phyloP scores from a whole-genome alignment of 1,139 yeast species.

The Yamadazyma friedrichii region DNA sequence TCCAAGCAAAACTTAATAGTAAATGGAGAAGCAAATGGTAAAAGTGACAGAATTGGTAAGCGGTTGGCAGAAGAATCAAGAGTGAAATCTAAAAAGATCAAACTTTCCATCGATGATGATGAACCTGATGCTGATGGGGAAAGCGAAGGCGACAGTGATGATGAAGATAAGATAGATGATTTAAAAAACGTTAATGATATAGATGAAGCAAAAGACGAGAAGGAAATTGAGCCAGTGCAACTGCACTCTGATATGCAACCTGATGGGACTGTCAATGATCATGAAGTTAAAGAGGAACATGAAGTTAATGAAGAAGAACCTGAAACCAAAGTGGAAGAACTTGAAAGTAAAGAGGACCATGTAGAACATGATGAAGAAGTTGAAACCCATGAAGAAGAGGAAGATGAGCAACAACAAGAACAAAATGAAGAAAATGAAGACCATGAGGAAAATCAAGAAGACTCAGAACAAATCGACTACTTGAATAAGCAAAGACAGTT shows the following conservation, averaged over 20 bases:
- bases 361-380: conserved; percentile 10
- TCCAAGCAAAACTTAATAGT: no score
- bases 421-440: conserved; percentile 12
- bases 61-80: not conserved
- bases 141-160: conserved; percentile 2
- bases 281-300: not conserved
- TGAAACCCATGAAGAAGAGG: conserved; percentile 14
- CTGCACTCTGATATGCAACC: no score
- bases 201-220: not conserved
- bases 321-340: conserved; percentile 8
- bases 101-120: conserved; percentile 8
- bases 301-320: conserved; percentile 11
- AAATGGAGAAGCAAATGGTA: conserved; percentile 9
- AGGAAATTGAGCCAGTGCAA: not conserved
- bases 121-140: conserved; percentile 3
- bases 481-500: conserved; percentile 52
- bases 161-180: not conserved
- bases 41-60: conserved; percentile 13
- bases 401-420: conserved; percentile 17
- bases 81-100: conserved; percentile 1
- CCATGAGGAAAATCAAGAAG: conserved; percentile 23
- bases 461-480: conserved; percentile 36
- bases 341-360: conserved; percentile 5
- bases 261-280: not conserved
- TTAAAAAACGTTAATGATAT: not conserved